These are phyloP conservation scores for Pyrenochaeta sp. DNA, from an alignment of 2,329 filamentous ascomycete species.

Conservation along the genomic window DNA sequence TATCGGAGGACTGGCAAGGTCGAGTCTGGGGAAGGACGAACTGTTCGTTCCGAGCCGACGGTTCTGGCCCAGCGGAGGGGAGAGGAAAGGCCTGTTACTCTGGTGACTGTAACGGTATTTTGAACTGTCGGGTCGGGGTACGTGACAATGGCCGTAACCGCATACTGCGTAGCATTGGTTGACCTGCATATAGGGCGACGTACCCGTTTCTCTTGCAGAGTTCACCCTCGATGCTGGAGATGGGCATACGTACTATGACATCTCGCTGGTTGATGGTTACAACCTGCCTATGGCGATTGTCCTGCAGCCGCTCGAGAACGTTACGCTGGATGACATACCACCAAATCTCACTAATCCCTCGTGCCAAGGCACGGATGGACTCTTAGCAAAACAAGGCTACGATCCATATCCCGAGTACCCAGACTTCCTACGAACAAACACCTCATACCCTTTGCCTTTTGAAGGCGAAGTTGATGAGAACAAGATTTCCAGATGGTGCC, in stretches of 20 bases:
- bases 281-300: constrained; percentile 74
- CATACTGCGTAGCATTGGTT: constrained; percentile 6
- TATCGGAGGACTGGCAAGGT: constrained; percentile 79
- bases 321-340: constrained; percentile 67
- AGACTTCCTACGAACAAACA: constrained; percentile 66
- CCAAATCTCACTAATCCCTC: constrained; percentile 79
- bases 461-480: constrained; percentile 66
- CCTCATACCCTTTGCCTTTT: constrained; percentile 71
- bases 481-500: constrained; percentile 74
- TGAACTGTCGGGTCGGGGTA: constrained; percentile 75
- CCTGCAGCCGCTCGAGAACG: constrained; percentile 62
- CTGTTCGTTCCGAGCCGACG: constrained; percentile 75
- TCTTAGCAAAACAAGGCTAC: constrained; percentile 57
- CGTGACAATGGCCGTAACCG: constrained; percentile 41
- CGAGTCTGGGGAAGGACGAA: constrained; percentile 85
- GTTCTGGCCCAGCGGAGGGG: constrained; percentile 59
- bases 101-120: constrained; percentile 75
- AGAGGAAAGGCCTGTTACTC: constrained; percentile 70
- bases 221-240: constrained; percentile 76
- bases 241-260: constrained; percentile 80
- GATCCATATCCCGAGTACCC: constrained; percentile 61
- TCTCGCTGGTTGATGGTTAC: constrained; percentile 85
- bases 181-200: constrained; percentile 64
- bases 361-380: constrained; percentile 74
- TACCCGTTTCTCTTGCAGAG: constrained; percentile 79